Conservation (phyloP, 2,329 filamentous ascomycete genomes). For the Phoma sp. region DNA sequence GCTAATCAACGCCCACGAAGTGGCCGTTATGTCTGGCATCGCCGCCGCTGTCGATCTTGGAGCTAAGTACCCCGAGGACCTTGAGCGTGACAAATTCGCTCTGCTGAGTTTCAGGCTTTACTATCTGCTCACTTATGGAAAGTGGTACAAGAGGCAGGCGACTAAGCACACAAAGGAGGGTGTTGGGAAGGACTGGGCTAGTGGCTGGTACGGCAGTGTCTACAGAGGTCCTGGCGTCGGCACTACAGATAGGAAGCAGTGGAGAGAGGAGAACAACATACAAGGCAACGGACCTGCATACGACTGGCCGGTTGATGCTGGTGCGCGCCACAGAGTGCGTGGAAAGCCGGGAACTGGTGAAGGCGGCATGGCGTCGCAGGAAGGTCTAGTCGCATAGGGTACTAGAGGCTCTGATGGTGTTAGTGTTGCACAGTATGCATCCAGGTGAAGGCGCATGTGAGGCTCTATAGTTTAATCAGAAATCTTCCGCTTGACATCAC, state of each 20-base stretch:
- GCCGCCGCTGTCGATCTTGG: conserved; percentile 74
- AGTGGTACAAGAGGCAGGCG: conserved; percentile 62
- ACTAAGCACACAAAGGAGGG: conserved; percentile 54
- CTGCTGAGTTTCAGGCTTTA: conserved; percentile 68
- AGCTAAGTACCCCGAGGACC: conserved; percentile 67
- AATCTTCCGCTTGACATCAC: neutral
- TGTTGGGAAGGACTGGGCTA: conserved; percentile 63
- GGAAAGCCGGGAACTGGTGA: conserved; percentile 15
- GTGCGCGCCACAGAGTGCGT: conserved; percentile 15
- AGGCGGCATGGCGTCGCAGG: conserved; percentile 14
- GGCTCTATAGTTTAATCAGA: conserved; percentile 12
- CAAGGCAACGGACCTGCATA: conserved; percentile 22
- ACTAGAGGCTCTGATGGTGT: neutral
- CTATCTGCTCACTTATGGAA: conserved; percentile 67
- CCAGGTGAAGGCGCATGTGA: neutral
- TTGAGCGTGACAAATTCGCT: conserved; percentile 69
- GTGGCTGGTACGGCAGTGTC: conserved; percentile 65
- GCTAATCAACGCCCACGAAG: conserved; percentile 73
- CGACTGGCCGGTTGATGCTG: conserved; percentile 23
- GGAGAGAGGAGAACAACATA: conserved; percentile 57
- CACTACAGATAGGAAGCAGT: conserved; percentile 61
- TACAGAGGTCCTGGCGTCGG: conserved; percentile 67
- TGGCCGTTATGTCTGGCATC: conserved; percentile 74
- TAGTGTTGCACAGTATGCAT: neutral
- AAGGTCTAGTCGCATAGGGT: conserved; percentile 9